phyloP scores from a whole-genome alignment of 164 flowering plant species.

The Santalum album region DNA sequence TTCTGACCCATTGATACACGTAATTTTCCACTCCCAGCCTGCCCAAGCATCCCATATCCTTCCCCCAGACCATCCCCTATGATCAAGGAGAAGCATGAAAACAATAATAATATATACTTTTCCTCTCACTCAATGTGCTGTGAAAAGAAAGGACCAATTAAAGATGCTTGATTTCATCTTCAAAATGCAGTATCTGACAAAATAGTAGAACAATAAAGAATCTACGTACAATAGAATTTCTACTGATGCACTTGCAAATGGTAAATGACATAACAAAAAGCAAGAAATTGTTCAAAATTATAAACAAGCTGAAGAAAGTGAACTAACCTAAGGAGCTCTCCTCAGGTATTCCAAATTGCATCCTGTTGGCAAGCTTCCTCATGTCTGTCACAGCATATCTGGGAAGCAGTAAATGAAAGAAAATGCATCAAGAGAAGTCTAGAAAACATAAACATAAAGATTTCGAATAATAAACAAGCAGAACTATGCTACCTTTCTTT shows the following conservation, averaged over 20 bases:
- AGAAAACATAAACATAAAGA: not conserved
- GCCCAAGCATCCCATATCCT: slow-evolving; percentile 99
- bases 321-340: slow-evolving; percentile 87
- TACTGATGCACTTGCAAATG: too few species aligned
- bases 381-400: slow-evolving; percentile 94
- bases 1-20: slow-evolving; percentile 87
- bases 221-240: too few species aligned
- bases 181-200: too few species aligned
- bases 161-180: too few species aligned
- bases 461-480: not conserved
- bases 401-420: slow-evolving; percentile 3
- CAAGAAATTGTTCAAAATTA: too few species aligned
- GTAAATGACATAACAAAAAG: too few species aligned
- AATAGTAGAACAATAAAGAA: too few species aligned
- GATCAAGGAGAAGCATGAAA: slow-evolving; percentile 8
- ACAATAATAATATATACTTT: not conserved
- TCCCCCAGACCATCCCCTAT: slow-evolving; percentile 97
- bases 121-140: too few species aligned
- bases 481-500: slow-evolving; percentile 64
- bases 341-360: slow-evolving; percentile 95
- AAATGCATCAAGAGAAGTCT: not conserved
- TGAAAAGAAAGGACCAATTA: too few species aligned
- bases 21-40: slow-evolving; percentile 93
- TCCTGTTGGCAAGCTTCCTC: slow-evolving; percentile 95
- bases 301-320: not conserved